Conservation (phyloP, 495 filamentous ascomycete genomes). For the Aspergillus heteromorphus region DNA sequence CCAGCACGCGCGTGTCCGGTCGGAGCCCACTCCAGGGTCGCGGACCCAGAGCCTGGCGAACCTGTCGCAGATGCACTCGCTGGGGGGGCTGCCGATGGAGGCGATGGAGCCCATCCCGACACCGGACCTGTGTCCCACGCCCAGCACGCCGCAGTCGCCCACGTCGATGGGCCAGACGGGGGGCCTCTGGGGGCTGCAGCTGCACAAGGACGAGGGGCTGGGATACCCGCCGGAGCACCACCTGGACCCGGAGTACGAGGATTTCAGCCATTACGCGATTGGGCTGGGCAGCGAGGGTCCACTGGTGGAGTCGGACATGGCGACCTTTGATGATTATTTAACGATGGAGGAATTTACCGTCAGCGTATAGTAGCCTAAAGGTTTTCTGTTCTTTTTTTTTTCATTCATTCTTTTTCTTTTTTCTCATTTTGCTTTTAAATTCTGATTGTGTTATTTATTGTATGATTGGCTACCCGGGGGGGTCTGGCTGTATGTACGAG, state of each 20-base stretch:
- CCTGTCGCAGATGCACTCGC: not conserved
- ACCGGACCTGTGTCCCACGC: slow-evolving; percentile 34
- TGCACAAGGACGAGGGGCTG: slow-evolving; percentile 7
- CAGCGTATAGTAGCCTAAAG: slow-evolving; percentile 15
- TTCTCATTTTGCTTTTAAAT: no score
- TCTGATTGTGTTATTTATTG: no score
- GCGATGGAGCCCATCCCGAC: slow-evolving; percentile 29
- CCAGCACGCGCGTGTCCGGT: slow-evolving; percentile 20
- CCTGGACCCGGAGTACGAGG: slow-evolving; percentile 32
- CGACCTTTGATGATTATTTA: slow-evolving; percentile 31
- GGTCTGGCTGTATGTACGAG: no score
- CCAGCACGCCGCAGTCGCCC: slow-evolving; percentile 33
- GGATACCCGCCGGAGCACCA: slow-evolving; percentile 24
- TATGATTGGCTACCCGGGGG: no score
- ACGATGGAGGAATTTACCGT: slow-evolving; percentile 31
- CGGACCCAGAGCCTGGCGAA: not conserved
- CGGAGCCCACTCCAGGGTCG: slow-evolving; percentile 14
- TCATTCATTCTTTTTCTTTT: no score
- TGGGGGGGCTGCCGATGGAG: not conserved
- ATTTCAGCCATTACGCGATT: slow-evolving; percentile 36
- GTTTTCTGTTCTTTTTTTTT: no score
- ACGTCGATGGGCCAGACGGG: slow-evolving; percentile 13
- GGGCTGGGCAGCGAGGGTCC: slow-evolving; percentile 24
- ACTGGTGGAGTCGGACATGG: slow-evolving; percentile 22
- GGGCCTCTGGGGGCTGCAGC: slow-evolving; percentile 7